phyloP scores from a whole-genome alignment of 805 yeast genomes.

The Lachancea thermotolerans region DNA sequence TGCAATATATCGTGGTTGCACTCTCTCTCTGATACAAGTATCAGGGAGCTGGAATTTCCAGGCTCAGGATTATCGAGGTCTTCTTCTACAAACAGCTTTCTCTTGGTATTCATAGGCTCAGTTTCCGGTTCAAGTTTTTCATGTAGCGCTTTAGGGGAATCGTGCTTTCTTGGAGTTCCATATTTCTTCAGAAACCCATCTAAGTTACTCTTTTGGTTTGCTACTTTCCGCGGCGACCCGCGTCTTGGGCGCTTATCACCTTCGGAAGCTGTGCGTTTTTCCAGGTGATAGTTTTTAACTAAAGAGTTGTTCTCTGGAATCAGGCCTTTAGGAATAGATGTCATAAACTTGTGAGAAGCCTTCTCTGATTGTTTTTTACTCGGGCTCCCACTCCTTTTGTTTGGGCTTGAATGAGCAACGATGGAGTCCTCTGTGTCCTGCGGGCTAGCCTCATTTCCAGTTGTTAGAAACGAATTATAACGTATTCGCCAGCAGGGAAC shows the following conservation, averaged over 20 bases:
- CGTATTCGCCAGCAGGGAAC: constrained; percentile 20
- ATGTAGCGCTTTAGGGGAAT: not conserved
- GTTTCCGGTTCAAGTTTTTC: not conserved
- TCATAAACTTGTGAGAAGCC: constrained; percentile 10
- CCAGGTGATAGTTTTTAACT: constrained; percentile 10
- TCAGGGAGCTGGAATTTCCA: constrained; percentile 13
- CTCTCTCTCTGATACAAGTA: constrained; percentile 17
- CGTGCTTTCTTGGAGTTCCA: constrained; percentile 16
- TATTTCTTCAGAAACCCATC: constrained; percentile 20
- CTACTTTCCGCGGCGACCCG: constrained; percentile 8
- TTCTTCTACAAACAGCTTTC: constrained; percentile 21
- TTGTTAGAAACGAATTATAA: constrained; percentile 16
- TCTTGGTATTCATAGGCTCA: constrained; percentile 2
- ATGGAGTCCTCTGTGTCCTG: not conserved
- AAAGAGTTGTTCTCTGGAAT: constrained; percentile 16
- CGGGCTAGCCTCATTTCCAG: constrained; percentile 1
- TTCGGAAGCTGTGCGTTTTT: not conserved
- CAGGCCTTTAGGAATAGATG: constrained; percentile 20
- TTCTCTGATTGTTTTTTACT: constrained; percentile 16
- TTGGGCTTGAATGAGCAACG: no score
- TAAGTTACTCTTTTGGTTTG: constrained; percentile 22
- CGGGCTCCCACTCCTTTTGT: constrained; percentile 12
- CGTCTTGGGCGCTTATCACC: constrained; percentile 1
- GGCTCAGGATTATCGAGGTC: constrained; percentile 5
- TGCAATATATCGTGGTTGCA: not conserved